Conservation (phyloP, 2,329 filamentous ascomycete species). For the Teratosphaeria epicoccoides region DNA sequence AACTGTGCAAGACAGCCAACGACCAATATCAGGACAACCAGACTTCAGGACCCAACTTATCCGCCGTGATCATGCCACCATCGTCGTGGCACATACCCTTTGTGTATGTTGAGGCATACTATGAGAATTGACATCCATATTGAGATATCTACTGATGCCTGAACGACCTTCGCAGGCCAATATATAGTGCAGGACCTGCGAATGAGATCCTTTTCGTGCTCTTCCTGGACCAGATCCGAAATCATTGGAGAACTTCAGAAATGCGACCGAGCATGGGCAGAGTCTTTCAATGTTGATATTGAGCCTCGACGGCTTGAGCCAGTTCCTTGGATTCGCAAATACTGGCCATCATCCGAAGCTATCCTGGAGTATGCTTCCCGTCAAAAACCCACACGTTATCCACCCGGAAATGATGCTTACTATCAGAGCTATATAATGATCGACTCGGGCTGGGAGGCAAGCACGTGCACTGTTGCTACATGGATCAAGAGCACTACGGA, state of each 20-base stretch:
- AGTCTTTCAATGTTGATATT: not conserved
- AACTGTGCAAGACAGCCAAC: too few species aligned
- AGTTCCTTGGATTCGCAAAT: not conserved
- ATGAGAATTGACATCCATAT: not conserved
- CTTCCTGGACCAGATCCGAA: not conserved
- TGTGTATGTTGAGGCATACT: not conserved
- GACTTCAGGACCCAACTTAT: too few species aligned
- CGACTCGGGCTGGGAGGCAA: conserved; percentile 2
- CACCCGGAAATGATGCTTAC: not conserved
- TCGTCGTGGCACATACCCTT: not conserved
- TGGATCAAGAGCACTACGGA: not conserved
- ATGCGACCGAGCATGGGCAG: not conserved
- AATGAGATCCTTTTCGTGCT: not conserved
- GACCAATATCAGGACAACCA: too few species aligned
- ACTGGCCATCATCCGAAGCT: not conserved
- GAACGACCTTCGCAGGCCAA: not conserved
- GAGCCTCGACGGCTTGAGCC: not conserved
- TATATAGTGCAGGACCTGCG: not conserved
- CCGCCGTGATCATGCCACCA: not conserved
- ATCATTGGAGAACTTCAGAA: not conserved
- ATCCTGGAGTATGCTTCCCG: not conserved
- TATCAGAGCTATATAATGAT: conserved; percentile 1
- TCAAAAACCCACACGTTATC: not conserved
- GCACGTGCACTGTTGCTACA: not conserved
- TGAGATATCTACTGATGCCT: not conserved